Conservation (phyloP, 768 basidiomycete species). For the Psilocybe subaeruginosa region DNA sequence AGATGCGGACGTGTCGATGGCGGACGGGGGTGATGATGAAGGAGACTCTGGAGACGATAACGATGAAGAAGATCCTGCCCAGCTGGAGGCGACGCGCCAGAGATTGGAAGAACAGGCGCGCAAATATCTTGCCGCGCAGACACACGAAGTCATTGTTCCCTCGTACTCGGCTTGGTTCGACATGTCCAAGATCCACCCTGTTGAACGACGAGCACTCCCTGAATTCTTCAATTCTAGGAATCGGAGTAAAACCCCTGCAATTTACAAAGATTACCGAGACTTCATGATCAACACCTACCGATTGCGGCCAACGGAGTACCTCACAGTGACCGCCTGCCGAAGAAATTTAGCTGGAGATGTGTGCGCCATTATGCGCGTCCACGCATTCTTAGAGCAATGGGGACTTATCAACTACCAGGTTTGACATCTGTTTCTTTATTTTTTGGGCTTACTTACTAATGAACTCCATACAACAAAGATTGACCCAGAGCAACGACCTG, state of each 20-base stretch:
- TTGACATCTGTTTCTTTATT: constrained; percentile 21
- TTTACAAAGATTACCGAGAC: constrained; percentile 99
- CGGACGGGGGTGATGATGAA: constrained; percentile 76
- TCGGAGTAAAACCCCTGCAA: constrained; percentile 91
- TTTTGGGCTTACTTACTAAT: not conserved
- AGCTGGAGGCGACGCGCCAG: constrained; percentile 77
- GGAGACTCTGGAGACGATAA: constrained; percentile 78
- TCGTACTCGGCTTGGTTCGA: constrained; percentile 99
- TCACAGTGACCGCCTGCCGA: constrained; percentile 96
- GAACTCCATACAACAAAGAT: constrained; percentile 55
- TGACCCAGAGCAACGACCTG: constrained; percentile 94
- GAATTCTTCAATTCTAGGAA: constrained; percentile 99
- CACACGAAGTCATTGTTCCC: constrained; percentile 95
- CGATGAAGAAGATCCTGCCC: constrained; percentile 86
- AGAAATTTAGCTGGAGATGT: constrained; percentile 97
- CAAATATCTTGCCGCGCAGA: constrained; percentile 96
- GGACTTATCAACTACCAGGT: constrained; percentile 99
- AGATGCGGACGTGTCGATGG: constrained; percentile 67
- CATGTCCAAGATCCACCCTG: constrained; percentile 90
- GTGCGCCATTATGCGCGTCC: constrained; percentile 98
- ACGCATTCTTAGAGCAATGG: constrained; percentile 99
- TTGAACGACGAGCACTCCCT: constrained; percentile 90
- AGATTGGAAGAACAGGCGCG: constrained; percentile 86
- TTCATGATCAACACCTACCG: constrained; percentile 99
- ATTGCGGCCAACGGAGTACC: constrained; percentile 90